Conservation (phyloP, 2,329 filamentous ascomycete genomes). For the Fusarium sp. region DNA sequence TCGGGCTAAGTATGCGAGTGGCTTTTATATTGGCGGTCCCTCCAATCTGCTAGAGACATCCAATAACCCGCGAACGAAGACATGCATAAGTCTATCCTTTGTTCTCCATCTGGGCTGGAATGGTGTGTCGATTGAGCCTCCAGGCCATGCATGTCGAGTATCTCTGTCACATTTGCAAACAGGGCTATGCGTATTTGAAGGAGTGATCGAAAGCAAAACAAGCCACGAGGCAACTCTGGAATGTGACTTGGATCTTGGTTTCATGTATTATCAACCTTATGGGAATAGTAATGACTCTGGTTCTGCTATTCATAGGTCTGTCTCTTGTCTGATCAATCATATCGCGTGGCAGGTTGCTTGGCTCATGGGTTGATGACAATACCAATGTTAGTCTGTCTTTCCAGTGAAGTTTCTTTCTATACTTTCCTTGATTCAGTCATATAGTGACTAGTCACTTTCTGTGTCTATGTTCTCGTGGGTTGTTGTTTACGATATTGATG, state of each 20-base stretch:
- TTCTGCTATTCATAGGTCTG: not conserved
- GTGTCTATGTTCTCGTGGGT: not conserved
- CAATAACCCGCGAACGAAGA: slow-evolving; percentile 9
- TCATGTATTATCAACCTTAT: not conserved
- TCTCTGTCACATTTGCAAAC: not conserved
- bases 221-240: slow-evolving; percentile 3
- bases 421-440: not conserved
- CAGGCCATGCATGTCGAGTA: not conserved
- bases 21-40: not conserved
- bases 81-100: slow-evolving; percentile 13
- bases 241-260: slow-evolving; percentile 1
- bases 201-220: not conserved
- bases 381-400: not conserved
- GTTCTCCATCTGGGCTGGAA: slow-evolving; percentile 12
- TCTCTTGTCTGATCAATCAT: not conserved
- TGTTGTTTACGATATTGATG: not conserved
- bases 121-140: not conserved
- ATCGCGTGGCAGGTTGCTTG: not conserved
- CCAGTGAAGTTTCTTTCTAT: not conserved
- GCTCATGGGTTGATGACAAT: not conserved
- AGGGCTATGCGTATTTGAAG: not conserved
- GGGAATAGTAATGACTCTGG: not conserved
- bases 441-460: not conserved
- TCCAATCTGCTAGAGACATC: slow-evolving; percentile 10
- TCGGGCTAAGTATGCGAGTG: not conserved